Evolutionary conservation across 2,329 filamentous ascomycete genomes (phyloP).

Genomic region (Arthrocladium fulminans): DNA sequence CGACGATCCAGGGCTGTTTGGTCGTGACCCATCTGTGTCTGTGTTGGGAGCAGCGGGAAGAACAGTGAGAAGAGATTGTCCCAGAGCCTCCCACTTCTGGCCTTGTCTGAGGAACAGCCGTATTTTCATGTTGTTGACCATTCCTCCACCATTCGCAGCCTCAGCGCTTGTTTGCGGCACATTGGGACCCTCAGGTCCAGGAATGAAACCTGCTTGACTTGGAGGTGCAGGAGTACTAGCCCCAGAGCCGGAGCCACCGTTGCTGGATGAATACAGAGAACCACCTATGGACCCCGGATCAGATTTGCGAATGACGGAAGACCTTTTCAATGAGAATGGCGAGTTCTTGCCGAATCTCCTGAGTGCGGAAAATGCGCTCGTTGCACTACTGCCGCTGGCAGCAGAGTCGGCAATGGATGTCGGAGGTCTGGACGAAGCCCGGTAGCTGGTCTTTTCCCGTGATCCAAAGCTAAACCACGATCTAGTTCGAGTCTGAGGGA

Average conservation of each 20-base stretch:
- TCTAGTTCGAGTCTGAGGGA: slow-evolving; percentile 38
- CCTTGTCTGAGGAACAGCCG: slow-evolving; percentile 68
- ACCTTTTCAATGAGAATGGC: slow-evolving; percentile 74
- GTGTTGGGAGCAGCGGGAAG: slow-evolving; percentile 46
- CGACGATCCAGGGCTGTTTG: slow-evolving; percentile 16
- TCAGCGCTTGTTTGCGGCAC: slow-evolving; percentile 35
- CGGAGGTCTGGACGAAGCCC: slow-evolving; percentile 45
- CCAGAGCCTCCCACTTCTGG: slow-evolving; percentile 85
- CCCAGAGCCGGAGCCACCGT: slow-evolving; percentile 28
- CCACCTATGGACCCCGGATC: slow-evolving; percentile 30
- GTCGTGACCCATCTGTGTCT: neutral
- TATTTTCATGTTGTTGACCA: slow-evolving; percentile 71
- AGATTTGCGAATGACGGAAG: slow-evolving; percentile 48
- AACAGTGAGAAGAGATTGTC: slow-evolving; percentile 74
- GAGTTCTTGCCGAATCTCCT: slow-evolving; percentile 66
- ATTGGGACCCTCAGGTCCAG: slow-evolving; percentile 47
- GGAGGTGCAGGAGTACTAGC: slow-evolving; percentile 41
- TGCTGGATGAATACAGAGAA: slow-evolving; percentile 42
- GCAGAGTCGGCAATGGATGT: slow-evolving; percentile 56
- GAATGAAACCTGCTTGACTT: slow-evolving; percentile 30
- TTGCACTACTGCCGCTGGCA: slow-evolving; percentile 66
- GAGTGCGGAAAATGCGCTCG: slow-evolving; percentile 68
- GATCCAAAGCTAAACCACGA: slow-evolving; percentile 44
- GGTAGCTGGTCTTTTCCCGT: slow-evolving; percentile 44
- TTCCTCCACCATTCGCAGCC: slow-evolving; percentile 47